phyloP scores from a whole-genome alignment of 2,329 filamentous ascomycete species.

The Fusarium siculi region DNA sequence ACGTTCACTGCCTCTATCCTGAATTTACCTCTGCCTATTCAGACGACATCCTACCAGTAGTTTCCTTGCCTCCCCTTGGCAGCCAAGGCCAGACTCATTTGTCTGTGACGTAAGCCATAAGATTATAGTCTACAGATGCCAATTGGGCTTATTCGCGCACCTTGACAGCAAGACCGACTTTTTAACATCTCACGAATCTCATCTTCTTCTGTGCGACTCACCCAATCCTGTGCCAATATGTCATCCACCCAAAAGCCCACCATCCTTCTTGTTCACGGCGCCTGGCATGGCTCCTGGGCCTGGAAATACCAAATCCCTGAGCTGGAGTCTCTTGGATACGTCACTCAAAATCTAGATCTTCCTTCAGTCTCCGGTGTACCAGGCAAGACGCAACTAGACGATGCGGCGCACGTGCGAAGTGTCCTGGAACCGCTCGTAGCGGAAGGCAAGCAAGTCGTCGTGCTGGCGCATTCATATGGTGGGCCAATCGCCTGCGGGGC shows the following conservation, averaged over 20 bases:
- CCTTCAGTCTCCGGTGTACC: background rate
- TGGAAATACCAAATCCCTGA: background rate
- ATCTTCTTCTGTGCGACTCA: accelerated
- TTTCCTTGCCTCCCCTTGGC: background rate
- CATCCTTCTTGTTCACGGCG: background rate
- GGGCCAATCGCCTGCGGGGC: background rate
- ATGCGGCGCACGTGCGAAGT: background rate
- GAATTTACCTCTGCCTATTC: background rate
- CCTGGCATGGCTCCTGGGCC: background rate
- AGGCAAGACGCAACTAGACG: background rate
- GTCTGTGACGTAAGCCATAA: background rate
- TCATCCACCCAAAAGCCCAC: background rate
- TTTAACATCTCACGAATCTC: too few species aligned
- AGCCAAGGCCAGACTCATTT: background rate
- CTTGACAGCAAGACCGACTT: background rate
- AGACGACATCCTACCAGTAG: background rate
- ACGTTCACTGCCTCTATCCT: too few species aligned
- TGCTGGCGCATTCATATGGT: background rate
- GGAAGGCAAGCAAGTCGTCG: background rate
- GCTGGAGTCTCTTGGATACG: background rate
- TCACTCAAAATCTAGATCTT: background rate
- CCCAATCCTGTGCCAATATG: background rate
- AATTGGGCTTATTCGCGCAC: background rate
- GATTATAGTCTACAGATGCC: background rate
- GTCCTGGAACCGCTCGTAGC: background rate